Evolutionary conservation across 306 rosid species (phyloP).

Genomic region (Cucumis cinereus): DNA sequence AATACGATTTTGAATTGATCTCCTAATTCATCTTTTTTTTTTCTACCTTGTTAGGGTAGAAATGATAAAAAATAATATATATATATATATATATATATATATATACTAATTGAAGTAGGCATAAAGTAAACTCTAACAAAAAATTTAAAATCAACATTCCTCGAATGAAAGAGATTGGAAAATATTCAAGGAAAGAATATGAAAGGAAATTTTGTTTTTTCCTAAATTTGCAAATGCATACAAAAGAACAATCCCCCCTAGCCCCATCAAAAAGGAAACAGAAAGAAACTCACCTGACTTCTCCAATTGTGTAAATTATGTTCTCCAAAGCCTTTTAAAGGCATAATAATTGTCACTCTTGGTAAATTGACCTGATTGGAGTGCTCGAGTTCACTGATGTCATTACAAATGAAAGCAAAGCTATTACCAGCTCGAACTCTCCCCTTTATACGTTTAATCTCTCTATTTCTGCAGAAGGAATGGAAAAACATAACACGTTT

Average conservation of each 20-base stretch:
- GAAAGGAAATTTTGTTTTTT: neutral
- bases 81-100: no score
- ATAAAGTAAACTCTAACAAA: neutral
- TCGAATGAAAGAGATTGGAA: neutral
- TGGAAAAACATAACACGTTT: neutral
- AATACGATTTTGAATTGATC: neutral
- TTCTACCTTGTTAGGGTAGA: neutral
- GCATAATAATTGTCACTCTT: constrained; percentile 77
- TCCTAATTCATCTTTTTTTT: neutral
- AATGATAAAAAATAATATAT: neutral
- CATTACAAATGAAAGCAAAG: constrained; percentile 69
- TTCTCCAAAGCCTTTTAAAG: constrained; percentile 95
- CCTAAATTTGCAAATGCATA: neutral
- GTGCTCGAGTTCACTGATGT: constrained; percentile 79
- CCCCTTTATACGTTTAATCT: constrained; percentile 51
- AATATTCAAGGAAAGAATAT: neutral
- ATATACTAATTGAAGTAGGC: neutral
- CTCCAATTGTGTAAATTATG: constrained; percentile 95
- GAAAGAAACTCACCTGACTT: constrained; percentile 56
- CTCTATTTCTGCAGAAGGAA: constrained; percentile 50
- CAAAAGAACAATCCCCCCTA: neutral
- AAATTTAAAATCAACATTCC: neutral
- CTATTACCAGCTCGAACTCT: constrained; percentile 43
- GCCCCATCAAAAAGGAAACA: neutral
- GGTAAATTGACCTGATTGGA: constrained; percentile 66